A percentile compares a stretch with the other conserved stretches of the same genome.
phyloP scores from a whole-genome alignment of 306 rosid genomes.

The Vigna reflexopilosa region DNA sequence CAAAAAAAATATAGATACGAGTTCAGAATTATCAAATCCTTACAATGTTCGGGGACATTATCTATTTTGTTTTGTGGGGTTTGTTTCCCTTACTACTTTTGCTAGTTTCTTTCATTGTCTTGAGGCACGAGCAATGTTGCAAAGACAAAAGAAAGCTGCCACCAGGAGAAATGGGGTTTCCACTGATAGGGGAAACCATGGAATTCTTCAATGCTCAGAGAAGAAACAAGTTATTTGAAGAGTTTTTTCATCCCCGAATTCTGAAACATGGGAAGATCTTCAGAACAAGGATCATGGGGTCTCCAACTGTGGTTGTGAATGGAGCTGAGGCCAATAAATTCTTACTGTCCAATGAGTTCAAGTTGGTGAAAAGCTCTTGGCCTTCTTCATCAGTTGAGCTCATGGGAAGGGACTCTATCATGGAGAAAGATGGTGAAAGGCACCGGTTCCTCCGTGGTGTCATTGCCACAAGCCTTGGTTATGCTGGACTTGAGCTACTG shows the following conservation, averaged over 20 bases:
- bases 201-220: slow-evolving; percentile 75
- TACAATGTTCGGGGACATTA: slow-evolving; percentile 46
- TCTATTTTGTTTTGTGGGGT: slow-evolving; percentile 38
- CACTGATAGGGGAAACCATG: slow-evolving; percentile 87
- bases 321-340: slow-evolving; percentile 82
- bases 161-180: slow-evolving; percentile 80
- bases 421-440: slow-evolving; percentile 75
- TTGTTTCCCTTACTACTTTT: slow-evolving; percentile 47
- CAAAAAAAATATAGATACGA: slow-evolving; percentile 28
- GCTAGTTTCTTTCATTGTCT: slow-evolving; percentile 42
- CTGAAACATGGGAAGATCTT: slow-evolving; percentile 67
- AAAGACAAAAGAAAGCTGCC: slow-evolving; percentile 55
- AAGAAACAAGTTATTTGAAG: slow-evolving; percentile 64
- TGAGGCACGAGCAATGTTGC: slow-evolving; percentile 46
- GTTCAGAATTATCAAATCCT: slow-evolving; percentile 19
- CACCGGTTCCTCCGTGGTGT: slow-evolving; percentile 67
- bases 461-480: slow-evolving; percentile 59
- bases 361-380: slow-evolving; percentile 88
- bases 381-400: slow-evolving; percentile 83
- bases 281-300: slow-evolving; percentile 85
- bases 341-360: slow-evolving; percentile 78
- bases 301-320: slow-evolving; percentile 77
- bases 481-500: slow-evolving; percentile 59
- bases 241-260: slow-evolving; percentile 62
- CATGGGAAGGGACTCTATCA: slow-evolving; percentile 83